Evolutionary conservation across 2,329 filamentous ascomycete genomes (phyloP).

Genomic region (Fusarium sp.): DNA sequence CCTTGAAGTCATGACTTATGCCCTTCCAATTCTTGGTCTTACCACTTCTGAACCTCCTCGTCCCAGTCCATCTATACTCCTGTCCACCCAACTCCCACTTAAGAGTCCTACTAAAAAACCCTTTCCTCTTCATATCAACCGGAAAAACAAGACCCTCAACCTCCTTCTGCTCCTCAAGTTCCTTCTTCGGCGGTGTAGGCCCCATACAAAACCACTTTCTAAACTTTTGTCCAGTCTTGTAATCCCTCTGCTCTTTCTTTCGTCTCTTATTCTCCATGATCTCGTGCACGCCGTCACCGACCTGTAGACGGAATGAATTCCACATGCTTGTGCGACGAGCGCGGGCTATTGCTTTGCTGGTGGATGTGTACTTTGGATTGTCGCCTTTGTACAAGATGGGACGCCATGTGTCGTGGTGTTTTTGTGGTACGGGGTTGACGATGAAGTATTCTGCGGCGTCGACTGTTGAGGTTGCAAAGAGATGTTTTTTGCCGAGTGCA

Average conservation of each 20-base stretch:
- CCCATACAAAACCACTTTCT: conserved; percentile 11
- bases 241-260: background rate
- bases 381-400: conserved; percentile 29
- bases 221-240: background rate
- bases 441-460: conserved; percentile 20
- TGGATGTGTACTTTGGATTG: conserved; percentile 28
- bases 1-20: conserved; percentile 18
- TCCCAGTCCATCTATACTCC: conserved; percentile 17
- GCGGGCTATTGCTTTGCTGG: conserved; percentile 11
- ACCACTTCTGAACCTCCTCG: conserved; percentile 3
- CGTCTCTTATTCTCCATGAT: conserved; percentile 20
- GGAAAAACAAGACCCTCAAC: conserved; percentile 3
- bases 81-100: conserved; percentile 14
- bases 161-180: conserved; percentile 4
- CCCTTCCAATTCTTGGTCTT: conserved; percentile 5
- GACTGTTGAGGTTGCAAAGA: conserved; percentile 9
- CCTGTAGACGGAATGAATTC: conserved; percentile 26
- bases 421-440: conserved; percentile 28
- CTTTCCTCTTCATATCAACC: conserved; percentile 1
- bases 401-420: conserved; percentile 22
- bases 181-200: conserved; percentile 2
- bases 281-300: conserved; percentile 24
- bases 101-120: conserved; percentile 3
- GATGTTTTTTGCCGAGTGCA: conserved; percentile 19
- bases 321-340: conserved; percentile 18